A percentile compares a stretch with the other conserved stretches of the same genome.
Conservation (phyloP, 169 alveolate genomes). For the Cryptosporidium viatorum region DNA sequence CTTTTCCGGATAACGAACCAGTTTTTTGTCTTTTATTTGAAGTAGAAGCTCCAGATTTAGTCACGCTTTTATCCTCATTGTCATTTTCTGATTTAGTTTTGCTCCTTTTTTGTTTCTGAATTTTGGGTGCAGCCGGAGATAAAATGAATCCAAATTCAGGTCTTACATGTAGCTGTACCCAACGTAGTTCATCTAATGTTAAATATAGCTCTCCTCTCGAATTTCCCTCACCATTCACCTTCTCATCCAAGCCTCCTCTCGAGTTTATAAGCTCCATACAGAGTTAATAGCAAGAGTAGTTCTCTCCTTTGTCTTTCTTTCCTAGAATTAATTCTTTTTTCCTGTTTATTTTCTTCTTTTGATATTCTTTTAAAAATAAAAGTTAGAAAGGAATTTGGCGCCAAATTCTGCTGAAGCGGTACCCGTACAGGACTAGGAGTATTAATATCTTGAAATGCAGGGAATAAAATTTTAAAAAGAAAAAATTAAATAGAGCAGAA, state of each 20-base stretch:
- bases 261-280: constrained; percentile 9
- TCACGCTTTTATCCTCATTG: not conserved
- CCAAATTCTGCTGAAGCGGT: not conserved
- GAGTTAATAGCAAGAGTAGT: not conserved
- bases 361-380: not conserved
- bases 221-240: constrained; percentile 37
- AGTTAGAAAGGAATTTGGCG: not conserved
- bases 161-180: constrained; percentile 55
- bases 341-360: not conserved
- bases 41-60: not conserved
- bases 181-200: constrained; percentile 58
- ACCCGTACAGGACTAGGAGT: not conserved
- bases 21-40: constrained; percentile 30
- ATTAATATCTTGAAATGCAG: not conserved
- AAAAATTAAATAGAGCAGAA: not conserved
- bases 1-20: not conserved
- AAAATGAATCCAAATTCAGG: constrained; percentile 57
- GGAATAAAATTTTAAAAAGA: too few relatives aligned
- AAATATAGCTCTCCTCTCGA: constrained; percentile 53
- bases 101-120: constrained; percentile 32
- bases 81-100: constrained; percentile 8
- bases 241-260: constrained; percentile 8
- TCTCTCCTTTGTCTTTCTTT: not conserved
- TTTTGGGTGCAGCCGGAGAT: constrained; percentile 24
- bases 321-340: not conserved